A percentile compares a stretch with the other conserved stretches of the same genome.
Evolutionary conservation across 2,329 filamentous ascomycete genomes (phyloP).

Genomic region (Scedosporium dehoogii): DNA sequence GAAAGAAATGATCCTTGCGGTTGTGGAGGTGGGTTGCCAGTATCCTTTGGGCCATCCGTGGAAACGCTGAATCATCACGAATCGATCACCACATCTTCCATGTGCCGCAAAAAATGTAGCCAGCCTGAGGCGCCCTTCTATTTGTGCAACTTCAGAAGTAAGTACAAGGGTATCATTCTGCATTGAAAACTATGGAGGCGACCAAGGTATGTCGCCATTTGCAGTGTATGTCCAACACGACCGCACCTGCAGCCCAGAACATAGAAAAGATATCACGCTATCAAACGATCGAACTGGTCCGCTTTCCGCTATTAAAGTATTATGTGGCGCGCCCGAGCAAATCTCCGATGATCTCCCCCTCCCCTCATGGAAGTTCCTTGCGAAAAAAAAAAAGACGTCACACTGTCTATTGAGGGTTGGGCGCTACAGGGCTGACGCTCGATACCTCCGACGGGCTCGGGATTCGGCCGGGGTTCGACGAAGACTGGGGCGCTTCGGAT

Average conservation of each 20-base stretch:
- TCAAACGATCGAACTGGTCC: too few relatives aligned
- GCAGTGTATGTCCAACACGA: too few relatives aligned
- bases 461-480: too few relatives aligned
- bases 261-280: too few relatives aligned
- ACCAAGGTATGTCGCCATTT: not conserved
- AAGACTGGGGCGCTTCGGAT: too few relatives aligned
- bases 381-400: not conserved
- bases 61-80: not conserved
- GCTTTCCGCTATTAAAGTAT: too few relatives aligned
- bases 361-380: not conserved
- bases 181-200: not conserved
- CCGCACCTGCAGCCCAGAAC: too few relatives aligned
- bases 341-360: not conserved
- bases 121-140: constrained; percentile 7
- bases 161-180: not conserved
- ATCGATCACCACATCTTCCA: not conserved
- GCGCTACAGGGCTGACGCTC: not conserved
- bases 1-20: too few relatives aligned
- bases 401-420: not conserved
- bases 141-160: not conserved
- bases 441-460: not conserved
- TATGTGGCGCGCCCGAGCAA: too few relatives aligned
- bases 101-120: constrained; percentile 17
- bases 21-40: too few relatives aligned
- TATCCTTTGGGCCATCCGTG: too few relatives aligned